Evolutionary conservation across 2,329 filamentous ascomycete genomes (phyloP), one percentile per base, ranked within the genome.

Genomic region (Chaetomiaceae sp.): DNA sequence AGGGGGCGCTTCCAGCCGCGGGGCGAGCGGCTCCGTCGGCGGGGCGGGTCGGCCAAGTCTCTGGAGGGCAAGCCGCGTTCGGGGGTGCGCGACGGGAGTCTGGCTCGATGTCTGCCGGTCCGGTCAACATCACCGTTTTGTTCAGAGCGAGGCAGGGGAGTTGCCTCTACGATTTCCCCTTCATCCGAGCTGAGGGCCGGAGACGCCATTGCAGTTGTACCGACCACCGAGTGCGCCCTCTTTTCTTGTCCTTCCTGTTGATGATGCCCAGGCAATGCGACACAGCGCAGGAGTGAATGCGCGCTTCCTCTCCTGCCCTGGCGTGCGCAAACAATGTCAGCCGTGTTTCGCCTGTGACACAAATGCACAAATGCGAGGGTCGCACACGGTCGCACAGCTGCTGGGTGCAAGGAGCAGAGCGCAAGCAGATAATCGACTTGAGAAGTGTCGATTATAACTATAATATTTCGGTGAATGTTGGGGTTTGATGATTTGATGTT

Each of bases 111-210:
- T 91, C 89, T 95, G 87, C 86, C 81, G 79, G 78, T 83, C 82
- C 86, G 87, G 89, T 95, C 87, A 95, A 95, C 85, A 60, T 59
- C 58, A 81, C 79, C 83, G 81, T 75, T 84, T 85, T 83, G 79
- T 80, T 84, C 82, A 78, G 80, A 73, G 71, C 78, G 79, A 78
- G 79, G 76, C 78, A 84, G 82, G 84, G 86, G 85, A 88, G 86
- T 87, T 93, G 89, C 88, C 89, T 91, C 87, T 69, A 86, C 73
- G 70, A 92, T 89, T 76, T 95, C 89, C 73, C 89, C 89, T 73
- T 95, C 88, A 71, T 89, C 88, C 65, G 87, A 88, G 73, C 85
- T 89, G 62, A 73, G 73, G 61, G 68, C 51, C 33, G 59, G 54
- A 51, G 64, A 63, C 44, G 63, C 59, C 66, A 68, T 68, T 60